Evolutionary conservation across 768 basidiomycete species (phyloP).

Genomic region (Tylopilus vinaceipallidus): DNA sequence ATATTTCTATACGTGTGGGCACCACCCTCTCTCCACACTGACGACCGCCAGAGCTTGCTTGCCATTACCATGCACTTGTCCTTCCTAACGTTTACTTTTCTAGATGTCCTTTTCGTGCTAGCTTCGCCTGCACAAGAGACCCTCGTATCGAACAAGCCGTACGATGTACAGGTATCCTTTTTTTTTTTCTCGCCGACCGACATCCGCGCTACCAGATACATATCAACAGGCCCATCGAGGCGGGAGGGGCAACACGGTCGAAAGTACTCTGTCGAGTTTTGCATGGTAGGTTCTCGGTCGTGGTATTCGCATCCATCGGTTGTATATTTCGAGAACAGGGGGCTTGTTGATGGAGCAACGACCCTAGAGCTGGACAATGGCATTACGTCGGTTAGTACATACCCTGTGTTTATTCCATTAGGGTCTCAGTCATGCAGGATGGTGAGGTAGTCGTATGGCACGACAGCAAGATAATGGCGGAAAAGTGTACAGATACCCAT

Average conservation of each 20-base stretch:
- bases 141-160: slow-evolving; percentile 32
- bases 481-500: slow-evolving; percentile 67
- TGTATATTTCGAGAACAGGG: slow-evolving; percentile 42
- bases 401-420: not conserved
- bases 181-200: not conserved
- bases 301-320: slow-evolving; percentile 9
- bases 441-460: slow-evolving; percentile 80
- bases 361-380: slow-evolving; percentile 81
- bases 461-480: slow-evolving; percentile 59
- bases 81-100: slow-evolving; percentile 5
- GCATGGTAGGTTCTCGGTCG: slow-evolving; percentile 52
- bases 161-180: slow-evolving; percentile 49
- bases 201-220: slow-evolving; percentile 6
- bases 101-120: slow-evolving; percentile 11
- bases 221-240: slow-evolving; percentile 65
- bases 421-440: slow-evolving; percentile 45
- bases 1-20: not conserved
- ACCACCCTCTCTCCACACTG: not conserved
- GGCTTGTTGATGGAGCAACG: slow-evolving; percentile 69
- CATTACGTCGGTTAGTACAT: slow-evolving; percentile 55
- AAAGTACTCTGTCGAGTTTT: slow-evolving; percentile 72
- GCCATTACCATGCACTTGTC: slow-evolving; percentile 15
- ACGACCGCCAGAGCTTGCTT: not conserved
- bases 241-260: slow-evolving; percentile 70
- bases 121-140: slow-evolving; percentile 31